Evolutionary conservation across 2,329 filamentous ascomycete genomes (phyloP).

Genomic region (Pseudocercospora macadamiae): DNA sequence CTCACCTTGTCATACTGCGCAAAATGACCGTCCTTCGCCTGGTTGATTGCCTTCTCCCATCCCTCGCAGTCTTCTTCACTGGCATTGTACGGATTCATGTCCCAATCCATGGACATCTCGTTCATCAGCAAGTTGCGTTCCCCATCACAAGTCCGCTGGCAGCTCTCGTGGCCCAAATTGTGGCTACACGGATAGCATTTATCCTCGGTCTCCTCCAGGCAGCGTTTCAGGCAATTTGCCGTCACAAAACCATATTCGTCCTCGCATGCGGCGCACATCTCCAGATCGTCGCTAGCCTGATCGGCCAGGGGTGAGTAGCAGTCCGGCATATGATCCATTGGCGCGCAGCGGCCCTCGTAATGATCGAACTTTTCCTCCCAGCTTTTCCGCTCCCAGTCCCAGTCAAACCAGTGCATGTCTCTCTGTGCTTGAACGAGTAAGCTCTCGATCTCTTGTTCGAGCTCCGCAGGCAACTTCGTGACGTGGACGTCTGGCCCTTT

Average conservation of each 20-base stretch:
- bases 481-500: constrained; percentile 23
- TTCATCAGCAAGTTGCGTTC: background rate
- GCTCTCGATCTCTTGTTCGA: constrained; percentile 25
- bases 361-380: constrained; percentile 12
- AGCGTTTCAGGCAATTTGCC: background rate
- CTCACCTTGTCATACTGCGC: constrained; percentile 16
- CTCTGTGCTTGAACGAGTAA: constrained; percentile 1
- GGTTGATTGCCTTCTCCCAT: constrained; percentile 16
- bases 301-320: background rate
- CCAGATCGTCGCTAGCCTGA: background rate
- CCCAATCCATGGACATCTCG: background rate
- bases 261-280: constrained; percentile 8
- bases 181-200: constrained; percentile 10
- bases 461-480: constrained; percentile 28
- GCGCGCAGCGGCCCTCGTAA: constrained; percentile 19
- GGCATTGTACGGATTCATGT: background rate
- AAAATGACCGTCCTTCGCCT: constrained; percentile 12
- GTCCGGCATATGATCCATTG: constrained; percentile 10
- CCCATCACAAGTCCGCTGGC: constrained; percentile 9
- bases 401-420: background rate
- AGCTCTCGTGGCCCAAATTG: background rate
- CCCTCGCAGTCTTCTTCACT: constrained; percentile 7
- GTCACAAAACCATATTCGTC: background rate
- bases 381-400: no score
- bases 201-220: background rate